These are phyloP conservation scores for Sphagnum contortum DNA, from an alignment of 225 moss, liverwort and hornwort genomes.

Conservation along the genomic window DNA sequence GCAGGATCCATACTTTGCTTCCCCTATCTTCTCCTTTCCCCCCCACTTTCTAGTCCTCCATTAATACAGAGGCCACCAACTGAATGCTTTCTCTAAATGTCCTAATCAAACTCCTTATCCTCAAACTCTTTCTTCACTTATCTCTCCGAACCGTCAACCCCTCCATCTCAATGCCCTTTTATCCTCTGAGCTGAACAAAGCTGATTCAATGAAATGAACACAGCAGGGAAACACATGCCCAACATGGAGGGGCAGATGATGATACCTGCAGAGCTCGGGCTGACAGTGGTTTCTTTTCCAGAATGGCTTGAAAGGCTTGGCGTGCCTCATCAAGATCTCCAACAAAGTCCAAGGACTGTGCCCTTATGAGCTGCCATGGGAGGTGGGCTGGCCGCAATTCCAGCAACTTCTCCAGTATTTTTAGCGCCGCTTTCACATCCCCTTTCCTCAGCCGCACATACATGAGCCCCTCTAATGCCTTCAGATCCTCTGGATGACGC, in stretches of 20 bases:
- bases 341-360: constrained; percentile 68
- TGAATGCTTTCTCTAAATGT: too few relatives aligned
- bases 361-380: constrained; percentile 79
- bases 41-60: too few relatives aligned
- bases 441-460: constrained; percentile 76
- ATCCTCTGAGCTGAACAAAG: too few relatives aligned
- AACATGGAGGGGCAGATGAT: too few relatives aligned
- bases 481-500: constrained; percentile 60
- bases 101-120: too few relatives aligned
- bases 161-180: constrained; percentile 19
- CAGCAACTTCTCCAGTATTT: constrained; percentile 52
- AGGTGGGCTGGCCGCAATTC: constrained; percentile 52
- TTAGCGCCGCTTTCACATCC: constrained; percentile 39
- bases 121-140: too few relatives aligned
- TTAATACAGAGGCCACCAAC: too few relatives aligned
- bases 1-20: too few relatives aligned
- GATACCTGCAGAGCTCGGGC: constrained; percentile 83
- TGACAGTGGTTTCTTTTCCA: constrained; percentile 69
- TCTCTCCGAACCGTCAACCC: background rate
- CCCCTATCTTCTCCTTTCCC: too few relatives aligned
- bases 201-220: too few relatives aligned
- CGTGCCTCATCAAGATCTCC: constrained; percentile 63
- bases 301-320: constrained; percentile 58
- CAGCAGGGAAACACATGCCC: too few relatives aligned
- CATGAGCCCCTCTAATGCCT: constrained; percentile 70